These are phyloP conservation scores for Neolentinus lepideus DNA, from an alignment of 1,284 basidiomycete species.

Conservation along the genomic window DNA sequence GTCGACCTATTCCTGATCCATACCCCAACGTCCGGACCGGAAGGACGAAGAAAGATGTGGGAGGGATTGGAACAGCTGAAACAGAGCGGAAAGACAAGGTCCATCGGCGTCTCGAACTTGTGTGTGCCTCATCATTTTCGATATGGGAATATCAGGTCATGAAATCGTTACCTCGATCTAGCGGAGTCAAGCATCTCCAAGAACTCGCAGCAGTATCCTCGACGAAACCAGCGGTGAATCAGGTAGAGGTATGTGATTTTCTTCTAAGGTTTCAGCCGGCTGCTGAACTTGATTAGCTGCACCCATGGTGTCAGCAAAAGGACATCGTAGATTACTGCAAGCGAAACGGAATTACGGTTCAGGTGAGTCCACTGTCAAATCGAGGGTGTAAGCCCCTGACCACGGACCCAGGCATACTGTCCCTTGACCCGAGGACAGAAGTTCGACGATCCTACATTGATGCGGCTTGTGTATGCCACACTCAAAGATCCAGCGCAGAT, in stretches of 20 bases:
- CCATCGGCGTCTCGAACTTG: slow-evolving; percentile 41
- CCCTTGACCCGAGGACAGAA: slow-evolving; percentile 29
- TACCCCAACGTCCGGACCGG: background rate
- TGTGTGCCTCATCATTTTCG: background rate
- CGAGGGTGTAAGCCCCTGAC: background rate
- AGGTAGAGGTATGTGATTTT: slow-evolving; percentile 12
- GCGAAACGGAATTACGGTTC: slow-evolving; percentile 30
- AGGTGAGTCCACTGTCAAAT: background rate
- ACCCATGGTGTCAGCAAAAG: slow-evolving; percentile 41
- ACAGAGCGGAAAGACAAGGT: slow-evolving; percentile 25
- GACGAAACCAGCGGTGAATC: slow-evolving; percentile 35
- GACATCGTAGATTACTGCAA: slow-evolving; percentile 40
- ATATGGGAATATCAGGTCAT: background rate
- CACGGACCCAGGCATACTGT: slow-evolving; percentile 30
- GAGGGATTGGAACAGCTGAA: background rate
- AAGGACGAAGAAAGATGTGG: background rate
- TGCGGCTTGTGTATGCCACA: background rate
- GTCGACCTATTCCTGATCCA: slow-evolving; percentile 4
- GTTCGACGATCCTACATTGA: background rate
- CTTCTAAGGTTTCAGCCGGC: background rate
- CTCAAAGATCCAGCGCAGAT: slow-evolving; percentile 1
- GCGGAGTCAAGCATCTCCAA: slow-evolving; percentile 36
- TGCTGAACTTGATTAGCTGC: slow-evolving; percentile 16
- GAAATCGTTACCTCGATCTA: slow-evolving; percentile 8
- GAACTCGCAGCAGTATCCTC: slow-evolving; percentile 26